Evolutionary conservation across 306 rosid genomes (phyloP), one percentile per base, ranked within the genome.

Genomic region (Inga oerstediana): DNA sequence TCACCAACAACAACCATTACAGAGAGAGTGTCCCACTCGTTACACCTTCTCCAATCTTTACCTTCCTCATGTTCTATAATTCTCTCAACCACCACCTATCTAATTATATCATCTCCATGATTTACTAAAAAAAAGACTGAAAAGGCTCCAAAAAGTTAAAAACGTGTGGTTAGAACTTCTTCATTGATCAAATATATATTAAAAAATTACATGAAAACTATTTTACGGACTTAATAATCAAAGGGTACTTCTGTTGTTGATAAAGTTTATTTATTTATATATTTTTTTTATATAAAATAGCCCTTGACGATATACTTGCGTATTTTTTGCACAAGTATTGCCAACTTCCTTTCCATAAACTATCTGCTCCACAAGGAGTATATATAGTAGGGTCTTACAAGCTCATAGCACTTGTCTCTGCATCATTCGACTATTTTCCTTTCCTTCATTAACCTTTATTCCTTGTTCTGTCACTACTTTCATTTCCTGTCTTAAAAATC

Each of bases 51-150:
- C 43, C 43, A 79, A 61, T 73, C 79, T 69, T 64, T 56, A 77
- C 88, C 35, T 44, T 52, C 88, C 76, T 72, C 86, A 85, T 82
- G 76, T 80, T 79, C 84, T 70, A 62, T 82, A 62, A 56, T 80
- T 88, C 70, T 74, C 43, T 77, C 69, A 85, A 84, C 85, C 78
- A 48, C 85, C 84, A 81, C 88, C 80, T 80, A 56, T 88, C 67
- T 79, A 58, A 75, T 83, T 84, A 88, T 79, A 89, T 86, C 77
- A 77, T 89, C 92, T 67, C 85, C 83, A 86, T 56, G 88, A 90
- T 79, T 74, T 82, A 80, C 75, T 44, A 48, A 80, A 74, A 87
- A 87, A 87, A 34, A 79, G 64, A 62, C 81, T 45, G 75, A 87
- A 80, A 85, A 80, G 82, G 65, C 81, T 64, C 37, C 77, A 37